Percentiles rank a stretch among this genome's conserved stretches.
Conservation (phyloP, 768 basidiomycete species). For the Kwoniella bestiolae region DNA sequence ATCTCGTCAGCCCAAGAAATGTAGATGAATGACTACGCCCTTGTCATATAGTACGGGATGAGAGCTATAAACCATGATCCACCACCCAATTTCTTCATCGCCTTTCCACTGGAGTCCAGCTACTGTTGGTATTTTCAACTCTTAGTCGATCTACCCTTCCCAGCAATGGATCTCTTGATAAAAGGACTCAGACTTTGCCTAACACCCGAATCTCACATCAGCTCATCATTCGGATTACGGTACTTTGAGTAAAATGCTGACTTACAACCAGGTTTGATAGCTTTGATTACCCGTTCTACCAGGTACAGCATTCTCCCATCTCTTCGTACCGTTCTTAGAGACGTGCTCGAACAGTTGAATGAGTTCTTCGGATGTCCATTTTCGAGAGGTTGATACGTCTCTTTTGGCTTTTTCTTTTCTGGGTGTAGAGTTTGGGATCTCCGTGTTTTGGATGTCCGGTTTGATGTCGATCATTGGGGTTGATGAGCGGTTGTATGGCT, state of each 20-base stretch:
- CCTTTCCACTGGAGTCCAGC: neutral
- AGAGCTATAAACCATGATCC: too few relatives aligned
- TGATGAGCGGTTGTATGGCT: neutral
- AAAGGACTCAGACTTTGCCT: slow-evolving; percentile 18
- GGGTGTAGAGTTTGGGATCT: neutral
- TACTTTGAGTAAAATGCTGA: too few relatives aligned
- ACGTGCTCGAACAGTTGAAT: slow-evolving; percentile 19
- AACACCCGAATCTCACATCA: neutral
- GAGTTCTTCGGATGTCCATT: slow-evolving; percentile 24
- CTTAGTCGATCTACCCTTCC: neutral
- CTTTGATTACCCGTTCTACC: slow-evolving; percentile 20
- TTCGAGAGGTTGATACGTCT: neutral
- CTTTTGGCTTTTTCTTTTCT: neutral
- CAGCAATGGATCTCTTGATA: slow-evolving; percentile 11
- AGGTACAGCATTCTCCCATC: slow-evolving; percentile 13
- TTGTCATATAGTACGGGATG: too few relatives aligned
- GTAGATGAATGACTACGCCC: too few relatives aligned
- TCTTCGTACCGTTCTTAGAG: neutral
- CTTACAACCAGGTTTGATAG: slow-evolving; percentile 24
- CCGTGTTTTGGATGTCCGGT: neutral
- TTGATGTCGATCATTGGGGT: neutral
- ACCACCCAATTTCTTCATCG: too few relatives aligned
- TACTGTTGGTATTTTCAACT: neutral
- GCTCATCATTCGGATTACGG: neutral
- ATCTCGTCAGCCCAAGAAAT: neutral